phyloP scores from a whole-genome alignment of 2,329 filamentous ascomycete species.

The Bipolaris cookei region DNA sequence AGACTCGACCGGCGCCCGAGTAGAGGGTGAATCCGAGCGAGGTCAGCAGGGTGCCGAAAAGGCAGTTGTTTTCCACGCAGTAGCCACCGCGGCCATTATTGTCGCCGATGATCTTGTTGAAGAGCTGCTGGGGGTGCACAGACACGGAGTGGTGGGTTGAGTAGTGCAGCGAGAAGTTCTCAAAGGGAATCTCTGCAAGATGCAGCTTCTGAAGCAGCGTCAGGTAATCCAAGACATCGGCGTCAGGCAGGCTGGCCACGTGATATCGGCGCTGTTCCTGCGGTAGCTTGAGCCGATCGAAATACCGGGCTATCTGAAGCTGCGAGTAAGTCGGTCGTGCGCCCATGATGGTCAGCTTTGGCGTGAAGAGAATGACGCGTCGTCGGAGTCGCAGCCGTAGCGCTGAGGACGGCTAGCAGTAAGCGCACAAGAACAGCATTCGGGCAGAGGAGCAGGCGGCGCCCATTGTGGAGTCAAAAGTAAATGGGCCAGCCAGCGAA shows the following conservation, averaged over 20 bases:
- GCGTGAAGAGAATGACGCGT: constrained; percentile 1
- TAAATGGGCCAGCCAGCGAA: constrained; percentile 3
- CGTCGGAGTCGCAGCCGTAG: background rate
- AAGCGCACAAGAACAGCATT: background rate
- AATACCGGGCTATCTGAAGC: constrained; percentile 44
- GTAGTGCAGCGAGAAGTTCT: constrained; percentile 62
- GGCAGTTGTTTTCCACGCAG: constrained; percentile 65
- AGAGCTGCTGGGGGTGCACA: constrained; percentile 58
- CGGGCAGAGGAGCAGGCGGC: background rate
- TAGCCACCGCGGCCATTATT: constrained; percentile 61
- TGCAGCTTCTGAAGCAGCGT: constrained; percentile 49
- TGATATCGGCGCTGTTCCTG: constrained; percentile 33
- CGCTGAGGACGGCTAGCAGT: background rate
- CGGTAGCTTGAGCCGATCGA: constrained; percentile 43
- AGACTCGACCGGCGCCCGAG: constrained; percentile 52
- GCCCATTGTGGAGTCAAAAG: constrained; percentile 1
- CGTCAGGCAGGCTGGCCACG: constrained; percentile 27
- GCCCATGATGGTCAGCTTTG: constrained; percentile 10
- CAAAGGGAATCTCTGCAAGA: constrained; percentile 60
- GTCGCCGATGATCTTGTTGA: constrained; percentile 61
- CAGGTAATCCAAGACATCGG: constrained; percentile 39
- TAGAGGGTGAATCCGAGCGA: constrained; percentile 58
- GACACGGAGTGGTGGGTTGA: constrained; percentile 51
- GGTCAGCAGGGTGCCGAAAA: constrained; percentile 60
- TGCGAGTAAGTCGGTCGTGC: constrained; percentile 29